Percentiles rank a stretch among this genome's conserved stretches.
These are phyloP conservation scores for Cladophialophora exuberans DNA, from an alignment of 2,329 filamentous ascomycete species.

Conservation along the genomic window DNA sequence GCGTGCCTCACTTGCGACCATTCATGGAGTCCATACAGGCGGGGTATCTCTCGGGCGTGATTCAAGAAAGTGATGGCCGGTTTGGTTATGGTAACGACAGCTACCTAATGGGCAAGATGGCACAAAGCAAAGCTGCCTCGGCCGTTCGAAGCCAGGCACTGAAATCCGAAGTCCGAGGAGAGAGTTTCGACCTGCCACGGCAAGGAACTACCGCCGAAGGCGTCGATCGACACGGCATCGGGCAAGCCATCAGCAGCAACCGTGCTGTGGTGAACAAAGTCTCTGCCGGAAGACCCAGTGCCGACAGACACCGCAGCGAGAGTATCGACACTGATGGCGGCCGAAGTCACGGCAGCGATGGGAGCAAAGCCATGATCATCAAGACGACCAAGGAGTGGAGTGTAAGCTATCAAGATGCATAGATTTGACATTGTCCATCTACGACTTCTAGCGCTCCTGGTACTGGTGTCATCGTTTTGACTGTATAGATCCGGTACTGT, in stretches of 20 bases:
- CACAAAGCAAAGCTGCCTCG: slow-evolving; percentile 14
- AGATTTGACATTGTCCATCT: neutral
- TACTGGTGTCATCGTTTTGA: too few species aligned
- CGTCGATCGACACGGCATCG: slow-evolving; percentile 4
- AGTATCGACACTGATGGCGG: slow-evolving; percentile 18
- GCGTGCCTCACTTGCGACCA: slow-evolving; percentile 22
- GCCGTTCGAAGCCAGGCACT: slow-evolving; percentile 20
- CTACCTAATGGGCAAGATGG: slow-evolving; percentile 26
- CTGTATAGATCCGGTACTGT: too few species aligned
- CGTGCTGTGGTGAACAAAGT: slow-evolving; percentile 17
- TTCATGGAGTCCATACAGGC: slow-evolving; percentile 28
- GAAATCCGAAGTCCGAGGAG: slow-evolving; percentile 11
- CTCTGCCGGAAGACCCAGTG: neutral
- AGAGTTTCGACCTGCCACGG: slow-evolving; percentile 20
- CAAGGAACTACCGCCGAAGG: slow-evolving; percentile 8
- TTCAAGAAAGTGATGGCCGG: slow-evolving; percentile 17
- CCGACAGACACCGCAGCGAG: slow-evolving; percentile 14
- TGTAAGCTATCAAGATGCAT: slow-evolving; percentile 20
- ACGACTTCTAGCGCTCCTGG: too few species aligned
- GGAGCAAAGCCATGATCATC: slow-evolving; percentile 26
- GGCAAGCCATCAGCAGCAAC: slow-evolving; percentile 11
- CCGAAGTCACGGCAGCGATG: slow-evolving; percentile 20
- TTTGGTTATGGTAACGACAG: slow-evolving; percentile 26
- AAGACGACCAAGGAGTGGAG: slow-evolving; percentile 26
- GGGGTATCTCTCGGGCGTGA: slow-evolving; percentile 21